Evolutionary conservation across 2,329 filamentous ascomycete genomes (phyloP).

Genomic region (Cladophialophora carrionii): DNA sequence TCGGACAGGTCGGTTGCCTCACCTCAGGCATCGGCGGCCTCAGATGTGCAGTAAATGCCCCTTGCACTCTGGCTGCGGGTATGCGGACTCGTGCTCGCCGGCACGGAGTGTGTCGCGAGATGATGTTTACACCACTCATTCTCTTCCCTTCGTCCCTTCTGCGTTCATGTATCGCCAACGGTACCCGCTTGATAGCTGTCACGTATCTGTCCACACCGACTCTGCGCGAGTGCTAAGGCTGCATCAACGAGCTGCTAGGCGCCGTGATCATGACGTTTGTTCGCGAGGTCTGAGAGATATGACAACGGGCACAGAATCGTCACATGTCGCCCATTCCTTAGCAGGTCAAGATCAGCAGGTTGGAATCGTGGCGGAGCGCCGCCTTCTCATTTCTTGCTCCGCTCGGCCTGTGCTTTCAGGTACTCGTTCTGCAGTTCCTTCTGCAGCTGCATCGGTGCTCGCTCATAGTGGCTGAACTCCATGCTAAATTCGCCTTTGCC

Average conservation of each 20-base stretch:
- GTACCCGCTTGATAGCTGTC: too few relatives aligned
- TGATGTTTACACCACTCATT: not conserved
- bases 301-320: too few relatives aligned
- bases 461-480: constrained; percentile 96
- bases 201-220: not conserved
- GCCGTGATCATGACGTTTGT: not conserved
- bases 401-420: constrained; percentile 67
- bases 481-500: constrained; percentile 98
- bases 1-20: not conserved
- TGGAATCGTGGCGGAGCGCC: not conserved
- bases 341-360: not conserved
- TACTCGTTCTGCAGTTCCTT: constrained; percentile 71
- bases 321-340: too few relatives aligned
- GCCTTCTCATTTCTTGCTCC: constrained; percentile 61
- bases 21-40: not conserved
- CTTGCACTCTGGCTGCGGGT: not conserved
- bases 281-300: not conserved
- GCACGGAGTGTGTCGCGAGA: not conserved
- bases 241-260: not conserved
- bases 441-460: constrained; percentile 87
- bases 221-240: not conserved
- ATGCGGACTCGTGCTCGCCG: not conserved
- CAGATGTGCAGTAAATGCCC: not conserved
- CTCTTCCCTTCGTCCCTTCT: not conserved
- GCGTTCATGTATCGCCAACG: not conserved